Base-by-base conservation (phyloP, 768 basidiomycete genomes). In the Suillus plorans region DNA sequence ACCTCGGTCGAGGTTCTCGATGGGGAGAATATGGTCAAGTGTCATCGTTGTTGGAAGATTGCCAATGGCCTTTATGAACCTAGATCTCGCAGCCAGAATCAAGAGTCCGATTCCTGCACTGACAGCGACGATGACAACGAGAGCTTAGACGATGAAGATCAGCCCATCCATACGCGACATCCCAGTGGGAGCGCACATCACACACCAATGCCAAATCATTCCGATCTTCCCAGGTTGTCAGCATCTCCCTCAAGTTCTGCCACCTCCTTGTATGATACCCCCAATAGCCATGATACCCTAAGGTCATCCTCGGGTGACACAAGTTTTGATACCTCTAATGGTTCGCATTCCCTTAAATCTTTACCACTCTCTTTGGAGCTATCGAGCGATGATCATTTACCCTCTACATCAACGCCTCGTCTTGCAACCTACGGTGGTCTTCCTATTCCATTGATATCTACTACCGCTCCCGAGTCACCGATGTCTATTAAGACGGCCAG, bases 11-110 rank as follows among this genome's bases (percentile, higher is more conserved):
- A 99, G 70, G 85, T 93, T 8, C 79, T 99, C 41, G 92, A 97
- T 69, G 94, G 94, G 0, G 96, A 97, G 70, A 97, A 99, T 70
- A 90, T 89, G 80, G 95, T 97, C 61, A 95, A 95, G 0, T 99
- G 96, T 74, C 84, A 90, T 68, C 84, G 90, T 60, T 99, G 96
- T 78, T 99, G 96, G 96, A 95, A 94, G 81, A 88, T 94, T 42
- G 87, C 86, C 63, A 86, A 94, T 71, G 90, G 91, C 20, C 75
- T 82, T 63, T 85, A 88, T 68, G 73, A 78, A 55, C 77, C 77
- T 42, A 68, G 64, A 49, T 55, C 65, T 18, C 70, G 41, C 66
- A 62, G 61, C 65, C 66, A 71, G 56, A 66, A 64, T 1, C 67
- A 72, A 14, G 69, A 69, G 31, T 64, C 67, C 1, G 76, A 78